phyloP scores from a whole-genome alignment of 768 basidiomycete species.

The Termitomyces sp. region DNA sequence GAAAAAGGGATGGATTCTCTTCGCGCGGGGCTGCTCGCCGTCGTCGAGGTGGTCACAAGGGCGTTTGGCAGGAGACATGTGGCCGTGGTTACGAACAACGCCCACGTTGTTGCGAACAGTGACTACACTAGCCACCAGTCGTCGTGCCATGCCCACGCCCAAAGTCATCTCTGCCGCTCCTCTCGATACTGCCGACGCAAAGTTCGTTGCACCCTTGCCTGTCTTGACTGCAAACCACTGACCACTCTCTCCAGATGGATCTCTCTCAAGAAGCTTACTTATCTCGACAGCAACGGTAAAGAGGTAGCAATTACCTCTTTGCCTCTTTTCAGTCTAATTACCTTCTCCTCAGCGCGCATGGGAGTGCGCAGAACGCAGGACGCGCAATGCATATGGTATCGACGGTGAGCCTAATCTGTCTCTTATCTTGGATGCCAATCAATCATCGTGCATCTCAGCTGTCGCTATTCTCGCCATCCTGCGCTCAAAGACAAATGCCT shows the following conservation, averaged over 20 bases:
- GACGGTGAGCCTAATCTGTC: constrained; percentile 51
- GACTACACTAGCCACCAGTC: not conserved
- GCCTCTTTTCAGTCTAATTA: not conserved
- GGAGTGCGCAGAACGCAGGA: constrained; percentile 86
- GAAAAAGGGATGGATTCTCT: constrained; percentile 34
- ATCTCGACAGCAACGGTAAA: constrained; percentile 71
- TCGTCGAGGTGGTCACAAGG: constrained; percentile 7
- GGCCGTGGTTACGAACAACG: constrained; percentile 5
- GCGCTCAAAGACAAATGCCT: constrained; percentile 65
- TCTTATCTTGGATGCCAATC: not conserved
- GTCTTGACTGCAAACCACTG: not conserved
- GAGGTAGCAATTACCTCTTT: constrained; percentile 39
- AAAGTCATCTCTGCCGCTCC: constrained; percentile 49
- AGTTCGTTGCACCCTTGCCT: constrained; percentile 29
- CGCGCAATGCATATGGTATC: constrained; percentile 67
- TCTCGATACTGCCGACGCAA: constrained; percentile 52
- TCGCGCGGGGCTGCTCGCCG: not conserved
- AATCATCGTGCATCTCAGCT: constrained; percentile 35
- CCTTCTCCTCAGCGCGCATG: constrained; percentile 57
- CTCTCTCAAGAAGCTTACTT: constrained; percentile 75
- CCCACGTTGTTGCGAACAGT: constrained; percentile 6
- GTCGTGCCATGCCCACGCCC: constrained; percentile 23
- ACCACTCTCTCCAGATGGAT: constrained; percentile 66
- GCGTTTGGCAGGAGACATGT: constrained; percentile 12
- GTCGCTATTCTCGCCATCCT: constrained; percentile 84